Conservation (phyloP, 352 stramenopile genomes). For the Aphanomyces euteiches region DNA sequence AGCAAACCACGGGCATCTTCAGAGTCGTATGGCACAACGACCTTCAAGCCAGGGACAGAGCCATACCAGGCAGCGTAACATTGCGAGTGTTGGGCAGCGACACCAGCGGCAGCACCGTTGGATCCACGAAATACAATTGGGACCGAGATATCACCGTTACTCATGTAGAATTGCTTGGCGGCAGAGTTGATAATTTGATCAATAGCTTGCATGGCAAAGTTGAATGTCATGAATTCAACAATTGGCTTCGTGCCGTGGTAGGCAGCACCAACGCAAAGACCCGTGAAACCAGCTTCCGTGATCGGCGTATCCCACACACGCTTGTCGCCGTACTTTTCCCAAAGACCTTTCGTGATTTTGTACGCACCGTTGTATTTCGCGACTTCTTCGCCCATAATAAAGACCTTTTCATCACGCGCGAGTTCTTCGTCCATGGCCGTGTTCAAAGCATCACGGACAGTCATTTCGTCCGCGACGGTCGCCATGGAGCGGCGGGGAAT, state of each 20-base stretch:
- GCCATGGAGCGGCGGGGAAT: constrained; percentile 64
- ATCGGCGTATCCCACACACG: constrained; percentile 99
- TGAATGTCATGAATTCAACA: constrained; percentile 99
- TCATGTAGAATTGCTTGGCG: constrained; percentile 99
- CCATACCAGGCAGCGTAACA: constrained; percentile 99
- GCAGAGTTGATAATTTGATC: constrained; percentile 99
- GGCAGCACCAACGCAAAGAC: constrained; percentile 91
- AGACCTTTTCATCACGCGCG: constrained; percentile 92
- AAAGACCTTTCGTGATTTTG: constrained; percentile 98
- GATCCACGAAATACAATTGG: constrained; percentile 99
- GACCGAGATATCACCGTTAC: constrained; percentile 94
- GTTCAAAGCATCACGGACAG: constrained; percentile 98
- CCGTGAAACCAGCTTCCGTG: constrained; percentile 95
- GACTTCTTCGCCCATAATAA: constrained; percentile 97
- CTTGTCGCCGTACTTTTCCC: constrained; percentile 98
- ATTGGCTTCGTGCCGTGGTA: constrained; percentile 98
- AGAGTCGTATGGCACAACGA: constrained; percentile 94
- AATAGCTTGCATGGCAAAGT: constrained; percentile 99
- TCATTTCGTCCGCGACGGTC: constrained; percentile 84
- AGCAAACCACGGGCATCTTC: constrained; percentile 98
- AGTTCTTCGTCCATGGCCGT: constrained; percentile 99
- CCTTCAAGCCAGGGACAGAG: constrained; percentile 96
- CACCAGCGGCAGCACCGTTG: constrained; percentile 96
- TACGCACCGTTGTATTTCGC: constrained; percentile 99
- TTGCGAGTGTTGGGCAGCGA: constrained; percentile 99